phyloP scores from a whole-genome alignment of 768 basidiomycete species.

The Kwoniella newhampshirensis region DNA sequence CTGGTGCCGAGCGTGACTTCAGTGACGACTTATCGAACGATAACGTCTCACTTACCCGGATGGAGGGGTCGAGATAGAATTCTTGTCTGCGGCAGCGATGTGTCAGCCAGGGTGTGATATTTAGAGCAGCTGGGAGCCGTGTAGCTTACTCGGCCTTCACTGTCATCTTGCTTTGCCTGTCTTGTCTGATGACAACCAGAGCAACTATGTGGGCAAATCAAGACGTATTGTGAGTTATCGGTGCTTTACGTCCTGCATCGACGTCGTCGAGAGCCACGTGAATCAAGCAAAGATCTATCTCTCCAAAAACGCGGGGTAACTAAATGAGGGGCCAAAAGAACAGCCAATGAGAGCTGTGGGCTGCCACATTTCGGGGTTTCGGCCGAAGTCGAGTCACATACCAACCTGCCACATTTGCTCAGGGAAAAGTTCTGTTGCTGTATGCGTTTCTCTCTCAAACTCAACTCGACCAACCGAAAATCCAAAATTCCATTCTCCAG shows the following conservation, averaged over 20 bases:
- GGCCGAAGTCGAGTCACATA: constrained; percentile 16
- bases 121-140: not conserved
- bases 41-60: constrained; percentile 60
- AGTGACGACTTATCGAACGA: not conserved
- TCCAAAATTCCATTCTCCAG: not conserved
- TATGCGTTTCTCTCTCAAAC: not conserved
- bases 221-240: not conserved
- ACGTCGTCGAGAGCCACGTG: too few species aligned
- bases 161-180: constrained; percentile 7
- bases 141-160: constrained; percentile 38
- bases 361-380: constrained; percentile 24
- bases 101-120: constrained; percentile 1
- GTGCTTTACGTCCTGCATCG: too few species aligned
- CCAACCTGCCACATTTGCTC: not conserved
- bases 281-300: too few species aligned
- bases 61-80: constrained; percentile 87
- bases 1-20: constrained; percentile 19
- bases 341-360: not conserved
- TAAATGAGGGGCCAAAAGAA: constrained; percentile 4
- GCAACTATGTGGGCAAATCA: not conserved
- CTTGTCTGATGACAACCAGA: too few species aligned
- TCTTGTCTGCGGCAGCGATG: constrained; percentile 54
- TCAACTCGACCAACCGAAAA: not conserved
- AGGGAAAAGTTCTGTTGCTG: not conserved
- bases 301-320: not conserved